Evolutionary conservation across 805 yeast genomes (phyloP).

Genomic region (Schwanniomyces vanrijiae): DNA sequence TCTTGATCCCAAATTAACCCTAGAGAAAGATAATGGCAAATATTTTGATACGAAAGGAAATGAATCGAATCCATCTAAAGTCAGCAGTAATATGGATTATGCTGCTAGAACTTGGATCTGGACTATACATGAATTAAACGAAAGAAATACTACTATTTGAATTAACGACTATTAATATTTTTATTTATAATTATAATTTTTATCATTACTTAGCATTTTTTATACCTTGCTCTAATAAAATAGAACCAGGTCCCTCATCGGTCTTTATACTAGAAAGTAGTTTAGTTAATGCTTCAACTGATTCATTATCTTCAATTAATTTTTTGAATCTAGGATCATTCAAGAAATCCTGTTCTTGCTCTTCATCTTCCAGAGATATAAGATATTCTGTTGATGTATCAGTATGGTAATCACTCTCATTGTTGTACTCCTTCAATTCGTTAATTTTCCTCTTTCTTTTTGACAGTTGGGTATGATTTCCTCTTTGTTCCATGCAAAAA

Average conservation of each 20-base stretch:
- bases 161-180: background rate
- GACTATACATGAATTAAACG: conserved; percentile 62
- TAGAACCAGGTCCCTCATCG: conserved; percentile 6
- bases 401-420: conserved; percentile 17
- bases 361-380: conserved; percentile 5
- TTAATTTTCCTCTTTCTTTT: conserved; percentile 3
- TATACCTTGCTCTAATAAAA: conserved; percentile 8
- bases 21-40: conserved; percentile 65
- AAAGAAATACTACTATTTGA: conserved; percentile 37
- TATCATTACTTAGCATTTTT: conserved; percentile 2
- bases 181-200: background rate
- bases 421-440: conserved; percentile 11
- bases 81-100: conserved; percentile 56
- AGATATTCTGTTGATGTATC: conserved; percentile 10
- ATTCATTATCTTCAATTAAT: conserved; percentile 2
- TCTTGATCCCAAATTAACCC: conserved; percentile 48
- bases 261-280: conserved; percentile 3
- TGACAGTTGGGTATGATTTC: background rate
- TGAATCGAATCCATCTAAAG: conserved; percentile 53
- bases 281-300: conserved; percentile 2
- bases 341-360: conserved; percentile 6
- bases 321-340: conserved; percentile 5
- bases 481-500: conserved; percentile 12
- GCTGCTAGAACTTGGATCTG: conserved; percentile 78
- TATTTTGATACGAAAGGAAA: conserved; percentile 64